Percentiles rank a stretch among this genome's conserved stretches.
These are phyloP conservation scores for Fennellomyces sp. DNA, from an alignment of 371 early-diverging fungal species.

Conservation along the genomic window DNA sequence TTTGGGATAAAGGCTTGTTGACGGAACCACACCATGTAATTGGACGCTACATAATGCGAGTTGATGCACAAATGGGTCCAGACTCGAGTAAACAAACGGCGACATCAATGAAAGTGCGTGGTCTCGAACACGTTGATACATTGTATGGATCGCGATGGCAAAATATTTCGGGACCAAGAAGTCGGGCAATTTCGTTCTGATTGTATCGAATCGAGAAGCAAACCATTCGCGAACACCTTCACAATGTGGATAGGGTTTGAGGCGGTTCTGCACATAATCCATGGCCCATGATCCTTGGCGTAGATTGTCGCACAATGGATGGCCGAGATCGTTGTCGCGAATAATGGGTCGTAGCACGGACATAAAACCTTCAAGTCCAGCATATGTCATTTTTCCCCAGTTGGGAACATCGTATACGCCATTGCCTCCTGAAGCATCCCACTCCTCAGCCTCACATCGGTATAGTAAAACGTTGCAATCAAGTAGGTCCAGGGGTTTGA, in stretches of 20 bases:
- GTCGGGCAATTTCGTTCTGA: conserved; percentile 71
- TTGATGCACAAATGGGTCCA: conserved; percentile 70
- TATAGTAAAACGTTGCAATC: conserved; percentile 87
- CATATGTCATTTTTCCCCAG: conserved; percentile 80
- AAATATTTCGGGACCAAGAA: conserved; percentile 95
- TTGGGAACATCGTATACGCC: conserved; percentile 88
- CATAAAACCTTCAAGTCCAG: conserved; percentile 93
- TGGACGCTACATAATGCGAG: conserved; percentile 84
- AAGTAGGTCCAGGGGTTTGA: conserved; percentile 53
- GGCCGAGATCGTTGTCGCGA: conserved; percentile 87
- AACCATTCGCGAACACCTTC: conserved; percentile 73
- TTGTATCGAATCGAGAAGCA: conserved; percentile 61
- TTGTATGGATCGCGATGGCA: conserved; percentile 75
- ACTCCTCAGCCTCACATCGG: conserved; percentile 86
- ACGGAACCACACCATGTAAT: conserved; percentile 75
- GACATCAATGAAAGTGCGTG: conserved; percentile 67
- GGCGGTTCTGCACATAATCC: conserved; percentile 80
- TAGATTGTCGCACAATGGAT: conserved; percentile 88
- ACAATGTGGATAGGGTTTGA: conserved; percentile 57
- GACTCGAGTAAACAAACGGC: conserved; percentile 52
- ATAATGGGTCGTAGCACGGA: conserved; percentile 77
- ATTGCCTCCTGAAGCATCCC: conserved; percentile 69
- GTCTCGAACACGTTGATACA: conserved; percentile 70
- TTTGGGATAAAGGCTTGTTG: conserved; percentile 81
- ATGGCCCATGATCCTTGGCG: conserved; percentile 91